Evolutionary conservation across 208 protist genomes (phyloP).

Genomic region (Leishmania major): DNA sequence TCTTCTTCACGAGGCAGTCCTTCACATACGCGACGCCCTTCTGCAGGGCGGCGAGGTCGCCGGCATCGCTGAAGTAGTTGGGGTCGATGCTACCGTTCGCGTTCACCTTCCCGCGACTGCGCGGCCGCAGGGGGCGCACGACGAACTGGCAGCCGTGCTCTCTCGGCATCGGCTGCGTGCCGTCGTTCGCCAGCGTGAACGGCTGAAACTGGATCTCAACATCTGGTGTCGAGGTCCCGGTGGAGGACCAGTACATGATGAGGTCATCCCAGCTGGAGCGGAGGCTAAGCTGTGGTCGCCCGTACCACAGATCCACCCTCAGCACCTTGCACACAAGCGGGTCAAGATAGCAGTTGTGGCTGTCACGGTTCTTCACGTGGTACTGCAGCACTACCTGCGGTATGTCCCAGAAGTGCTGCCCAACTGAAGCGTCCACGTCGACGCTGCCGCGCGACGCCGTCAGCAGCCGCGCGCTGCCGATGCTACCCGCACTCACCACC

Average conservation of each 20-base stretch:
- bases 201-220: conserved; percentile 83
- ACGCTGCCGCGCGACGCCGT: conserved; percentile 49
- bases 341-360: conserved; percentile 79
- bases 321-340: conserved; percentile 56
- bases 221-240: conserved; percentile 42
- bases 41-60: conserved; percentile 48
- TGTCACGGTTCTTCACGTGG: conserved; percentile 53
- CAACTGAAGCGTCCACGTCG: conserved; percentile 39
- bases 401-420: conserved; percentile 75
- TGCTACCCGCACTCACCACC: conserved; percentile 61
- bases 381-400: conserved; percentile 86
- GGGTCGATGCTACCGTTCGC: conserved; percentile 68
- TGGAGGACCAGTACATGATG: conserved; percentile 68
- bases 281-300: conserved; percentile 44
- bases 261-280: conserved; percentile 84
- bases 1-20: conserved; percentile 49
- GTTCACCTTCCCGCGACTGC: conserved; percentile 59
- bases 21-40: conserved; percentile 64
- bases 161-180: conserved; percentile 45
- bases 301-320: conserved; percentile 38
- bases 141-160: conserved; percentile 82
- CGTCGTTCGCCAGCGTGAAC: conserved; percentile 83
- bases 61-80: conserved; percentile 57
- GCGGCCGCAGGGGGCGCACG: conserved; percentile 62
- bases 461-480: conserved; percentile 68